Evolutionary conservation across 352 stramenopile species (phyloP).

Genomic region (Phytophthora kernoviae): DNA sequence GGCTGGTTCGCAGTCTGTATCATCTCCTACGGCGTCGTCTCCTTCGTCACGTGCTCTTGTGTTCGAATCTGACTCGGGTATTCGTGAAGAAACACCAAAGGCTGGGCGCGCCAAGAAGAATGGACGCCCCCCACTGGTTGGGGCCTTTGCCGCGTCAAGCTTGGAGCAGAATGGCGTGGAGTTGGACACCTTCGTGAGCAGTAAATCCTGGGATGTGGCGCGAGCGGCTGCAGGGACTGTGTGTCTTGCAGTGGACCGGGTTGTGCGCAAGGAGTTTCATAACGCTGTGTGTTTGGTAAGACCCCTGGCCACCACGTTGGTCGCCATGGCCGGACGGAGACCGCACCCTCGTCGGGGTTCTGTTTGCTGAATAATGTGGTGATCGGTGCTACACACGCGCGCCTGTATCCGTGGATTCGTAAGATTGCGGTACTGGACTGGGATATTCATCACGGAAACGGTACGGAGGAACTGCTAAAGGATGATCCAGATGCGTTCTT

Average conservation of each 20-base stretch:
- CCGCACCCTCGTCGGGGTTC: slow-evolving; percentile 91
- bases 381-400: slow-evolving; percentile 97
- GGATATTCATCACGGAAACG: slow-evolving; percentile 99
- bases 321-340: slow-evolving; percentile 71
- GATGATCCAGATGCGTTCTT: slow-evolving; percentile 87
- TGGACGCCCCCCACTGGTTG: slow-evolving; percentile 49
- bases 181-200: slow-evolving; percentile 88
- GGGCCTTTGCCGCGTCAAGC: slow-evolving; percentile 73
- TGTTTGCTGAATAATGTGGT: slow-evolving; percentile 99
- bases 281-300: slow-evolving; percentile 89
- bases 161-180: slow-evolving; percentile 66
- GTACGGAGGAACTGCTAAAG: slow-evolving; percentile 93
- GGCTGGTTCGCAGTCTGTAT: slow-evolving; percentile 44
- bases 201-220: slow-evolving; percentile 85
- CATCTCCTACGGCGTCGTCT: slow-evolving; percentile 40
- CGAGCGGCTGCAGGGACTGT: slow-evolving; percentile 79
- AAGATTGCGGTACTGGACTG: slow-evolving; percentile 98
- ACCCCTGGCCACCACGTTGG: slow-evolving; percentile 94
- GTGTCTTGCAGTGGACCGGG: slow-evolving; percentile 80
- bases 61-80: slow-evolving; percentile 80
- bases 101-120: slow-evolving; percentile 37
- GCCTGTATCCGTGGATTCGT: slow-evolving; percentile 89
- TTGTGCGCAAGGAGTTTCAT: slow-evolving; percentile 78
- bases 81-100: slow-evolving; percentile 49
- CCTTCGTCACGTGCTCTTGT: slow-evolving; percentile 56